Base-by-base conservation (phyloP, 163 green algal genomes). In the Scenedesmus sp. region DNA sequence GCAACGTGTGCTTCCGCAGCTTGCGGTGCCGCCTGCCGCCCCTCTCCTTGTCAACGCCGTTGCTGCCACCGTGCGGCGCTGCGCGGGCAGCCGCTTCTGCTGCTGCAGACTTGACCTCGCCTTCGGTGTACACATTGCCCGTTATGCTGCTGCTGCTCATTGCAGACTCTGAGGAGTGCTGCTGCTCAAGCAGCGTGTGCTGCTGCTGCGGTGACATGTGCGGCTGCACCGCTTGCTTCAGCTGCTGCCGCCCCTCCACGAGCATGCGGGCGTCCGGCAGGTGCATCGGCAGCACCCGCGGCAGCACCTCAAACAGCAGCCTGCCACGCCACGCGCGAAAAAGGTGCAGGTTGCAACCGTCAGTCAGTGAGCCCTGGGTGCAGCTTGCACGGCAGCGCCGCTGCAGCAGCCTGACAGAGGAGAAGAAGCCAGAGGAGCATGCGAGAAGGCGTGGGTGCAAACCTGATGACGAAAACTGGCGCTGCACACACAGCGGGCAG, bases 391-490 rank as follows among this genome's bases (percentile, higher is more conserved):
- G 46, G 82, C 46, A 92, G 78, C 24, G 94, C 89, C 91, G n/a
- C 93, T 91, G 61, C 79, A 59, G 18, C 87, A 46, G 37, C 92
- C 89, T 1, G 93, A 4, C 49, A 81, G 33, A 22, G 30, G 7
- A 44, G 37, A 30, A 81, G 16, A 16, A 44, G n/a, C n/a, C n/a
- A n/a, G n/a, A n/a, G n/a, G n/a, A n/a, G n/a, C n/a, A n/a, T n/a
- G n/a, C n/a, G n/a, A n/a, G n/a, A n/a, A n/a, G n/a, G n/a, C n/a
- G n/a, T n/a, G n/a, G n/a, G n/a, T n/a, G n/a, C n/a, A n/a, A n/a
- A n/a, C n/a, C n/a, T n/a, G n/a, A n/a, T n/a, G n/a, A n/a, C n/a
- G n/a, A n/a, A n/a, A n/a, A n/a, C n/a, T n/a, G n/a, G n/a, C n/a
- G n/a, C n/a, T n/a, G n/a, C n/a, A n/a, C n/a, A n/a, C n/a, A n/a